phyloP scores from a whole-genome alignment of 495 filamentous ascomycete species.

The Mycothermus thermophilus region DNA sequence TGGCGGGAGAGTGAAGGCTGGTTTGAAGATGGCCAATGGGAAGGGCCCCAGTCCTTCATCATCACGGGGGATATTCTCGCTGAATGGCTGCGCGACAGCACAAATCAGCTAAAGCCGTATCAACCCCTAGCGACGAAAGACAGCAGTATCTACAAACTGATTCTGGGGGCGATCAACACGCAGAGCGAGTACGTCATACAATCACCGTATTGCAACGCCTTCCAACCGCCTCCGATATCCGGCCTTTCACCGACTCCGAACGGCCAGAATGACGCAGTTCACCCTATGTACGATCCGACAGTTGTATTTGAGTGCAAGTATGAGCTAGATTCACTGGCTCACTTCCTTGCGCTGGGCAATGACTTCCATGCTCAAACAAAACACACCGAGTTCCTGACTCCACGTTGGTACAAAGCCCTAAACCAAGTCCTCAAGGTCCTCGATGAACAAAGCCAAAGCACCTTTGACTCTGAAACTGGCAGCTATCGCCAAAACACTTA shows the following conservation, averaged over 20 bases:
- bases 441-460: conserved; percentile 62
- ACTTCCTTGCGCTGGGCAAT: conserved; percentile 76
- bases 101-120: conserved; percentile 87
- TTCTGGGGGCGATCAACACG: conserved; percentile 91
- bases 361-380: conserved; percentile 72
- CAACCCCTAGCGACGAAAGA: conserved; percentile 73
- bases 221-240: conserved; percentile 82
- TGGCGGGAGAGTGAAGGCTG: conserved; percentile 2
- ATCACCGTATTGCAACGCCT: conserved; percentile 95
- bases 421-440: conserved; percentile 59
- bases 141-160: conserved; percentile 55
- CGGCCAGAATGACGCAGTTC: conserved; percentile 69
- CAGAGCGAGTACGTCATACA: conserved; percentile 90
- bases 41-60: conserved; percentile 80
- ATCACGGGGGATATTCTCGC: conserved; percentile 99
- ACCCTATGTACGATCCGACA: conserved; percentile 69
- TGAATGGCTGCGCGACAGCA: conserved; percentile 95
- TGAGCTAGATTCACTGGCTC: conserved; percentile 87
- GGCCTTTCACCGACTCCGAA: conserved; percentile 53
- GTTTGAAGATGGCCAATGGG: conserved; percentile 49
- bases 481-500: conserved; percentile 60
- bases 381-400: conserved; percentile 61
- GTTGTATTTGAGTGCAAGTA: conserved; percentile 98
- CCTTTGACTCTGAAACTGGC: conserved; percentile 55
- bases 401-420: conserved; percentile 69